phyloP scores from a whole-genome alignment of 306 rosid species.

The Cajanus cajan region DNA sequence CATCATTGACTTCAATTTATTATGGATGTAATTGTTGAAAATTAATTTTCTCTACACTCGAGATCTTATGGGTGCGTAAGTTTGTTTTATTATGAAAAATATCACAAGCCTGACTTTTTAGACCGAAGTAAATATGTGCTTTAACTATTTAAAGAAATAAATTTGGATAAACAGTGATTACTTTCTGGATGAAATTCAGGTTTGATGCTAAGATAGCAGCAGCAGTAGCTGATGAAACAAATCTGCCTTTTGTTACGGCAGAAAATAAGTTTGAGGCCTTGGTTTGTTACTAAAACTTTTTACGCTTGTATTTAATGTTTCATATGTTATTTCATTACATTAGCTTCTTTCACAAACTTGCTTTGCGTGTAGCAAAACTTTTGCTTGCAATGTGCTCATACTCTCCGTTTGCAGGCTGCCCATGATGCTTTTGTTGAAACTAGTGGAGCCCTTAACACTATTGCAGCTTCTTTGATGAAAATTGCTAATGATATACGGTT shows the following conservation, averaged over 20 bases:
- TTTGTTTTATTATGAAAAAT: conserved; percentile 1
- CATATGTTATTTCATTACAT: conserved; percentile 1
- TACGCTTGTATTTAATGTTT: conserved; percentile 5
- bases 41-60: not conserved
- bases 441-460: conserved; percentile 89
- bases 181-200: conserved; percentile 45
- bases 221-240: conserved; percentile 93
- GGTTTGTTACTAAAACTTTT: conserved; percentile 57
- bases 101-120: not conserved
- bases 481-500: conserved; percentile 92
- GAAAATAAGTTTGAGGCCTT: conserved; percentile 99
- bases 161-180: conserved; percentile 11
- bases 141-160: not conserved
- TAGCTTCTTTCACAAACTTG: conserved; percentile 22
- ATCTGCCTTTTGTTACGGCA: conserved; percentile 84
- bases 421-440: conserved; percentile 96
- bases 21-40: conserved; percentile 5
- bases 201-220: conserved; percentile 94
- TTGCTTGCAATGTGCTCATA: conserved; percentile 14
- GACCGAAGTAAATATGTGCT: not conserved
- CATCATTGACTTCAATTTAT: not conserved
- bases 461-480: conserved; percentile 90
- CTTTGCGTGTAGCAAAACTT: conserved; percentile 15
- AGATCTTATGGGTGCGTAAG: not conserved
- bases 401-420: conserved; percentile 73